Conservation (phyloP, 1,284 basidiomycete species). For the Boletus albobrunnescens region DNA sequence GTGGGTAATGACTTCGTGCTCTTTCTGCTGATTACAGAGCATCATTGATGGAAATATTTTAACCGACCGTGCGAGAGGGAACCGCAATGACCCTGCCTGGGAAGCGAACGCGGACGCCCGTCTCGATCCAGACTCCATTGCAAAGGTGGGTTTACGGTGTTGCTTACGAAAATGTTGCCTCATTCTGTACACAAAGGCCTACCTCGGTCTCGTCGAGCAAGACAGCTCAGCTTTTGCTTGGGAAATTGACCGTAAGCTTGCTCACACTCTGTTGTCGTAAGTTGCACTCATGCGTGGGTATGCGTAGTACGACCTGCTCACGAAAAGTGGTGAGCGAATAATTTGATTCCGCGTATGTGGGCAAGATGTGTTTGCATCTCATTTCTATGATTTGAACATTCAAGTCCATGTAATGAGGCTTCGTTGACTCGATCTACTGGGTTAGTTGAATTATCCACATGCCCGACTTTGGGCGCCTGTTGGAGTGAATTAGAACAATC, state of each 20-base stretch:
- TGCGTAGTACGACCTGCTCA: conserved; percentile 41
- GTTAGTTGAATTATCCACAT: neutral
- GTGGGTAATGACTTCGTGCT: neutral
- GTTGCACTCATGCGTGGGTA: conserved; percentile 2
- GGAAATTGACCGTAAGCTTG: conserved; percentile 59
- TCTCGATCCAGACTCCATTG: conserved; percentile 63
- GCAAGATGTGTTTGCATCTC: neutral
- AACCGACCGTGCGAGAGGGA: conserved; percentile 40
- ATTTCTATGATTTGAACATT: neutral
- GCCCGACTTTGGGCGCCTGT: neutral
- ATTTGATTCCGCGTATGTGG: neutral
- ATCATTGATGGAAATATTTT: conserved; percentile 63
- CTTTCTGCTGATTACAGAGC: conserved; percentile 33
- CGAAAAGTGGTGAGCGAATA: conserved; percentile 37
- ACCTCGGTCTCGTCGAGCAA: conserved; percentile 56
- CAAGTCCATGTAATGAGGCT: neutral
- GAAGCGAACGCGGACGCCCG: conserved; percentile 44
- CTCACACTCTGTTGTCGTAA: neutral
- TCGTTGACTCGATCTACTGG: neutral
- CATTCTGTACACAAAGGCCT: conserved; percentile 38
- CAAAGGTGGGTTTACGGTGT: conserved; percentile 36
- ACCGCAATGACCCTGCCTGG: conserved; percentile 38
- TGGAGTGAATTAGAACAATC: neutral
- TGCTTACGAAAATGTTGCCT: conserved; percentile 12
- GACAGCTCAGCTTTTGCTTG: conserved; percentile 63